Conservation (phyloP, 306 rosid genomes). For the Casuarina cunninghamiana region DNA sequence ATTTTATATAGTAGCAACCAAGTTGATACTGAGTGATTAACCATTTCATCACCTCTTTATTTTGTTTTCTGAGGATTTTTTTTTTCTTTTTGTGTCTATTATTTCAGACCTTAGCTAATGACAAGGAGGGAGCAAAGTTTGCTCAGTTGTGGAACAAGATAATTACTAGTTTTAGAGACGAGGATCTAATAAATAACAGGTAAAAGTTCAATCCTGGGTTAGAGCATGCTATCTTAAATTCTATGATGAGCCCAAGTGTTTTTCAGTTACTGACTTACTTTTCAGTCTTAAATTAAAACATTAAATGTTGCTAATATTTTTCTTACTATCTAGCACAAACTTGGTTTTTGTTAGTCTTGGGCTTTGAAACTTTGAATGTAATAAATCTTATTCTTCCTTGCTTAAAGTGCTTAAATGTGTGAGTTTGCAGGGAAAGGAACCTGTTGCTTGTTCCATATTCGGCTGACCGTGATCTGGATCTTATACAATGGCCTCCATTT, state of each 20-base stretch:
- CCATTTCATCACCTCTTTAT: slow-evolving; percentile 3
- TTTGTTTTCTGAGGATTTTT: neutral
- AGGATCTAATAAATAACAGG: slow-evolving; percentile 87
- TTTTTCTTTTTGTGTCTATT: slow-evolving; percentile 17
- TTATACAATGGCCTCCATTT: slow-evolving; percentile 98
- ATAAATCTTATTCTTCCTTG: neutral
- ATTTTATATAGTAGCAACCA: slow-evolving; percentile 23
- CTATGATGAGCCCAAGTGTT: neutral
- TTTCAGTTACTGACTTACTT: too few species aligned
- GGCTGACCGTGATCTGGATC: slow-evolving; percentile 69
- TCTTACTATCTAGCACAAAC: neutral
- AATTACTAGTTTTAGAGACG: slow-evolving; percentile 86
- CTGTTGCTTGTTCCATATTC: slow-evolving; percentile 87
- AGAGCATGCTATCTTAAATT: slow-evolving; percentile 20
- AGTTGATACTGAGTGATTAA: slow-evolving; percentile 13
- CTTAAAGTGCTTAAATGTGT: slow-evolving; percentile 21
- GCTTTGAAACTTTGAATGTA: neutral
- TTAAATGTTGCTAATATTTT: slow-evolving; percentile 16
- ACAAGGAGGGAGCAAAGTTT: slow-evolving; percentile 80
- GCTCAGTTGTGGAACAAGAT: slow-evolving; percentile 93
- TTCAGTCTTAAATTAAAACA: neutral
- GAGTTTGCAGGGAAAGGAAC: slow-evolving; percentile 78
- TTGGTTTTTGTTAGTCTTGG: neutral
- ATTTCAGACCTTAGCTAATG: slow-evolving; percentile 58
- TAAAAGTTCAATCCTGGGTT: slow-evolving; percentile 26